These are phyloP conservation scores for Claviceps sp. DNA, from an alignment of 2,329 filamentous ascomycete species.

Conservation along the genomic window DNA sequence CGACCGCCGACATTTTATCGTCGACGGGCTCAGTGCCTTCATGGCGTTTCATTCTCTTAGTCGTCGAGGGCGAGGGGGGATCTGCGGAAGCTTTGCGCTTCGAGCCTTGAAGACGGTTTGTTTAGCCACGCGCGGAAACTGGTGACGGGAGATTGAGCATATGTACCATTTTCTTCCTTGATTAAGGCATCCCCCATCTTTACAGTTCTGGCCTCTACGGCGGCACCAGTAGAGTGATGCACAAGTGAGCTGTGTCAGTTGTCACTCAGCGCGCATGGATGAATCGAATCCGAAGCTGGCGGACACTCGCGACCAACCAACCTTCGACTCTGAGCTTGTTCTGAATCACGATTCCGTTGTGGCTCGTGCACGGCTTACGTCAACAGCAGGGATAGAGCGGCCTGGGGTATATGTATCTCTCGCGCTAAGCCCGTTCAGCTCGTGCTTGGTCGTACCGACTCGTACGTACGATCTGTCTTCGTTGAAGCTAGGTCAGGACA, in stretches of 20 bases:
- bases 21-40: constrained; percentile 13
- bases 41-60: constrained; percentile 51
- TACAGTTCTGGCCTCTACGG: neutral
- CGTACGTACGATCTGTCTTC: constrained; percentile 11
- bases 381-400: constrained; percentile 3
- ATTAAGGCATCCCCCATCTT: constrained; percentile 9
- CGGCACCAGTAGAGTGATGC: neutral
- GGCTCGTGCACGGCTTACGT: constrained; percentile 20
- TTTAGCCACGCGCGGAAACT: neutral
- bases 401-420: neutral
- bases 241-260: neutral
- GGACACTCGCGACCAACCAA: neutral
- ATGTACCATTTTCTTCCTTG: constrained; percentile 21
- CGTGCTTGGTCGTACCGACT: constrained; percentile 15
- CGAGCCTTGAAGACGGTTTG: constrained; percentile 23
- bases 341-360: neutral
- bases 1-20: constrained; percentile 33
- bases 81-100: constrained; percentile 67
- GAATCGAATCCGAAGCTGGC: neutral
- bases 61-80: constrained; percentile 43
- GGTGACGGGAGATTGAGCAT: neutral
- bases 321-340: neutral
- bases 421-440: constrained; percentile 19
- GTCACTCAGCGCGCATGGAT: neutral
- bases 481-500: constrained; percentile 8